Evolutionary conservation across 1,284 basidiomycete species (phyloP), one percentile per base, ranked within the genome.

Genomic region (Earliella scabrosa): DNA sequence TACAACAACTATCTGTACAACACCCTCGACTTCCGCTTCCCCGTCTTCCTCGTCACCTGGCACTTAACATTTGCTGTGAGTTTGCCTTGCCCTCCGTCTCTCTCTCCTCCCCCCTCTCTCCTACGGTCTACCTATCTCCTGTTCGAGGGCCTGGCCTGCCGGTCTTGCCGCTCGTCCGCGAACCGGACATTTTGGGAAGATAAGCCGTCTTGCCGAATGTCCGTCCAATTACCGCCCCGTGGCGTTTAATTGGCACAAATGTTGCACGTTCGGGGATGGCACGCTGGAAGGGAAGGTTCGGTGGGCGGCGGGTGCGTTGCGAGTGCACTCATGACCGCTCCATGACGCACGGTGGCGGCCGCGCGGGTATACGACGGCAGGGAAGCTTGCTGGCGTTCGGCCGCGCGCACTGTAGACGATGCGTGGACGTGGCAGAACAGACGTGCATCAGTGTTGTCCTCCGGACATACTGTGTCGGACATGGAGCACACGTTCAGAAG

Each of bases 1-100:
- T 98, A 98, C 86, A 98, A 98, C 84, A 96, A 95, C 75, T 91
- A 92, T 70, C 77, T 97, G 71, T 95, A 95, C 77, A 88, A 90
- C 71, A 83, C 81, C 50, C 83, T 93, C 66, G 74, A 87, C 61
- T 97, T 97, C 80, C 83, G 83, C 65, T 97, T 78, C 77, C 93
- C 93, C 38, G 90, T 95, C 63, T 95, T 95, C 75, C 82, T 92
- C 51, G 93, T 94, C 54, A 95, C 93, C 54, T 95, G 83, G 83
- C 93, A 94, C 73, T 79, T 95, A 36, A 78, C 83, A 32, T 95
- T 96, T 69, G 90, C 95, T 23, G 89, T 91, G 63, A 72, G 86
- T 80, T 43, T 41, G 64, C 67, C 26, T 43, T 18, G 18, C 24
- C 16, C 29, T 29, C 6, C 39, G 9, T 27, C 41, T 26, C 26